Evolutionary conservation across 106 monocot genomes (phyloP).

Genomic region (Dioscorea dumetorum): DNA sequence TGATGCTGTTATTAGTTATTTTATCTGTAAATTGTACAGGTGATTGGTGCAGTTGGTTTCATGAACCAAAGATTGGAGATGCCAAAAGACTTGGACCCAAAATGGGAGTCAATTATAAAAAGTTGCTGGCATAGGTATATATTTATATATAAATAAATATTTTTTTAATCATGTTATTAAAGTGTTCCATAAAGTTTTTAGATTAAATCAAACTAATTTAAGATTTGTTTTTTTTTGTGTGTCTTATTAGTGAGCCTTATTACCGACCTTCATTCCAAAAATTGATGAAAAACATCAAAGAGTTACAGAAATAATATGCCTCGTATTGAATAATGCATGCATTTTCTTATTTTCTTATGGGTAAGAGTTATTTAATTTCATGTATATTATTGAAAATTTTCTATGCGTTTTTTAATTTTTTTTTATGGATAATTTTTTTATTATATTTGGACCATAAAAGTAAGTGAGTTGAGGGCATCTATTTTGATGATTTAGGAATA

Average conservation of each 20-base stretch:
- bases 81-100: slow-evolving; percentile 66
- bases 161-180: too few relatives aligned
- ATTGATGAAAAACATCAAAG: slow-evolving; percentile 61
- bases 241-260: slow-evolving; percentile 57
- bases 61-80: slow-evolving; percentile 90
- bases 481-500: too few relatives aligned
- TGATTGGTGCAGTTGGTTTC: slow-evolving; percentile 94
- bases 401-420: too few relatives aligned
- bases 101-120: slow-evolving; percentile 80
- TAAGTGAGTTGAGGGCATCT: too few relatives aligned
- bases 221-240: not conserved
- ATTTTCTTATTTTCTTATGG: too few relatives aligned
- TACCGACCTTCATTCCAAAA: slow-evolving; percentile 77
- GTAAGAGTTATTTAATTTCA: too few relatives aligned
- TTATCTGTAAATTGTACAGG: slow-evolving; percentile 27
- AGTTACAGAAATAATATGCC: slow-evolving; percentile 60
- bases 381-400: too few relatives aligned
- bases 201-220: too few relatives aligned
- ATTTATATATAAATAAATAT: too few relatives aligned
- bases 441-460: too few relatives aligned
- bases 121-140: slow-evolving; percentile 83
- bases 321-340: slow-evolving; percentile 8
- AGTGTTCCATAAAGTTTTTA: too few relatives aligned
- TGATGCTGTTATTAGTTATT: not conserved
- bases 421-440: too few relatives aligned